Base-by-base conservation (phyloP, 176 grass and related monocot species). In the Triticum turgidum region DNA sequence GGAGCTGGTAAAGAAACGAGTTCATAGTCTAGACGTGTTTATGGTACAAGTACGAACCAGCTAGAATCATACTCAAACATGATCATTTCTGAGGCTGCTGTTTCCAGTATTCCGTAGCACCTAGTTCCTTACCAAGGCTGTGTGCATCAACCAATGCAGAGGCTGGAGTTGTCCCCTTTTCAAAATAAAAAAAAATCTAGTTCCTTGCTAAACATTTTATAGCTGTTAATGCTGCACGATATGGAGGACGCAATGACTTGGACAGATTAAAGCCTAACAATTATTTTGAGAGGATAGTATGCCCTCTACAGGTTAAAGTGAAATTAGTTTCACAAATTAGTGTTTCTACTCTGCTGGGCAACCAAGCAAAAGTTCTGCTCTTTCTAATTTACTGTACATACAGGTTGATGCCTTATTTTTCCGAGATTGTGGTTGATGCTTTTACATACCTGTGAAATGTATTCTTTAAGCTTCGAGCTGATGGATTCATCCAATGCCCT, bases 401-500 rank as follows among this genome's bases (percentile, higher is more conserved):
- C 7, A 32, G 29, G 15, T 21, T 33, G 73, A 54, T 54, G 73
- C 25, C 3, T 52, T 76, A 54, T 54, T 54, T 54, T 18, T 54
- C 2, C 1, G 15, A 54, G 15, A 54, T 54, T 54, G 51, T 54
- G 17, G 25, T 33, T 76, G 73, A 54, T 54, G 45, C 25, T 4
- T 52, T 76, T 76, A 56, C 79, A 75, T 82, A 92, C 96, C 92
- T 98, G 81, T 34, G 86, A 80, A 91, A 98, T 95, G 79, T 89
- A 82, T 63, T 87, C 84, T 87, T 96, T 96, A 59, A 98, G 39
- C 82, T 91, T 92, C 37, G 80, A 69, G 52, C 47, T 89, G 69
- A 94, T 85, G 25, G 87, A 88, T 75, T 92, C 86, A 82, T 98
- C 93, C 84, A 98, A 80, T 69, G 96, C 86, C 88, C 96, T 96